These are phyloP conservation scores for Pseudogymnoascus sp. DNA, from an alignment of 2,329 filamentous ascomycete genomes.

Conservation along the genomic window DNA sequence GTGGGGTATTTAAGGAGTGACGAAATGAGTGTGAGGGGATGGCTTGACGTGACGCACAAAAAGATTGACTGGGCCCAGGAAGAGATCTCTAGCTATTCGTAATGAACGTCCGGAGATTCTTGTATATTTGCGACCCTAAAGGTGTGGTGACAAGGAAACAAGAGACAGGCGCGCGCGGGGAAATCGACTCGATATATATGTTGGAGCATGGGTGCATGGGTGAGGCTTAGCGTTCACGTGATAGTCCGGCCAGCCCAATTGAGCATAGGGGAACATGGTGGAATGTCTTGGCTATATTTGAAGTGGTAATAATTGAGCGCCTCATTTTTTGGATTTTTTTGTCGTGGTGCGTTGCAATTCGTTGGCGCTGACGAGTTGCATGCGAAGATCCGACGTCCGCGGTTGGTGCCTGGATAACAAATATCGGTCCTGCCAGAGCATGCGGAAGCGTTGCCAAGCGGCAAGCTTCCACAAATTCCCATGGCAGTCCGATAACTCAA, in stretches of 20 bases:
- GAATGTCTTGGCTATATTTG: background rate
- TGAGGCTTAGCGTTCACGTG: constrained; percentile 7
- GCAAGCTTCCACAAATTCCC: background rate
- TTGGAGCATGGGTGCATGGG: constrained; percentile 3
- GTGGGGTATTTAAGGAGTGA: constrained; percentile 23
- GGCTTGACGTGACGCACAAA: constrained; percentile 28
- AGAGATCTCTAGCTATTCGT: constrained; percentile 27
- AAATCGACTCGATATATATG: constrained; percentile 14
- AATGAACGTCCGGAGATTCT: constrained; percentile 30
- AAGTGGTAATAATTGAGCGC: background rate
- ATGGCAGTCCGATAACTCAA: background rate
- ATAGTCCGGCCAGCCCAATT: constrained; percentile 2
- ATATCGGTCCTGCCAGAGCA: background rate
- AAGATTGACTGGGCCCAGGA: constrained; percentile 30
- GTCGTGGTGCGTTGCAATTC: constrained; percentile 7
- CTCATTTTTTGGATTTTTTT: constrained; percentile 6
- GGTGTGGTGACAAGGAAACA: constrained; percentile 27
- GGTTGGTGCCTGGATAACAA: constrained; percentile 6
- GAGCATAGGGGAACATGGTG: background rate
- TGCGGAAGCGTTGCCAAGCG: constrained; percentile 4
- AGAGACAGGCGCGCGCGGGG: constrained; percentile 10
- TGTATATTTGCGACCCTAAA: constrained; percentile 28
- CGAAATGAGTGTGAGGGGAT: constrained; percentile 26
- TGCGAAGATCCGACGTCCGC: background rate
- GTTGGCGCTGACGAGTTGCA: background rate